phyloP scores from a whole-genome alignment of 257 asterid genomes.

The Catharanthus roseus region DNA sequence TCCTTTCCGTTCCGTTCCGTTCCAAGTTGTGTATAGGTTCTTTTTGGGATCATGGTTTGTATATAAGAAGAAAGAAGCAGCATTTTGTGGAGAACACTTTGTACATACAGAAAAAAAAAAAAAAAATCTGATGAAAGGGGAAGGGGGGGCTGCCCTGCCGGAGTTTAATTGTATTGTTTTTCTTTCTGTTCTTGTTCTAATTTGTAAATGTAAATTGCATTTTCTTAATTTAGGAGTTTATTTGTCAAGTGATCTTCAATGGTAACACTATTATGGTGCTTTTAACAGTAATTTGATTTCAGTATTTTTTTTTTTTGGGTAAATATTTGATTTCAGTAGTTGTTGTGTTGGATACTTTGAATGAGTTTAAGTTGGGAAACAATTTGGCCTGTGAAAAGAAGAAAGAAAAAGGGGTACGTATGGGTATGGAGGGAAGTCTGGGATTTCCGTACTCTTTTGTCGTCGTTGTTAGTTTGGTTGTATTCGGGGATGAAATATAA shows the following conservation, averaged over 20 bases:
- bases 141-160: background rate
- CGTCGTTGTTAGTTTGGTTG: too few species aligned
- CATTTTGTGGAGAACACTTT: background rate
- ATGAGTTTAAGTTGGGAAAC: too few species aligned
- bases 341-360: too few species aligned
- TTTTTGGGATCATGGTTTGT: background rate
- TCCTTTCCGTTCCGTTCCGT: background rate
- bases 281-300: too few species aligned
- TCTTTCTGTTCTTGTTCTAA: background rate
- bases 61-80: background rate
- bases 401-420: too few species aligned
- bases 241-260: background rate
- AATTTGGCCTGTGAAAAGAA: too few species aligned
- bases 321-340: too few species aligned
- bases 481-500: background rate
- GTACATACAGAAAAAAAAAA: too few species aligned
- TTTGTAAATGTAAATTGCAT: background rate
- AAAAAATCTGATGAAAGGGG: too few species aligned
- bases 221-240: background rate
- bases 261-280: too few species aligned
- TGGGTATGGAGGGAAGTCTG: too few species aligned
- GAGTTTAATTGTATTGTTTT: background rate
- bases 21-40: constrained; percentile 17
- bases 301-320: too few species aligned
- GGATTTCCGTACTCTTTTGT: background rate